phyloP scores from a whole-genome alignment of 2,329 filamentous ascomycete genomes.

The Xenosphaeropsis pyriputrescens region DNA sequence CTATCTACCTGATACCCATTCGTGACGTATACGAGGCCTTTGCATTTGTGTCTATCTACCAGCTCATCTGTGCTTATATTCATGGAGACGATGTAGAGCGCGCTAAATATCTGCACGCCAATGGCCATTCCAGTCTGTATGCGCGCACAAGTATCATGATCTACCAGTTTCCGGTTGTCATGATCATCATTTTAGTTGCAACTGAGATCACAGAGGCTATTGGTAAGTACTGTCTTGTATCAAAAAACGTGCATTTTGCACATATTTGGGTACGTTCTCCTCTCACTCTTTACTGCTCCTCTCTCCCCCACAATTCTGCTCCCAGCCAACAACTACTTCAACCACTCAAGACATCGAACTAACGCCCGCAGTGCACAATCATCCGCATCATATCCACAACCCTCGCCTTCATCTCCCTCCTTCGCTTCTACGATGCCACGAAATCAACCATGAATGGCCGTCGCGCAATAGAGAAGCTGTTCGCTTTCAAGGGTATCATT shows the following conservation, averaged over 20 bases:
- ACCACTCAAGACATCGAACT: background rate
- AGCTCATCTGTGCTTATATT: conserved; percentile 27
- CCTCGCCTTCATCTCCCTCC: conserved; percentile 4
- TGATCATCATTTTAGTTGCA: conserved; percentile 13
- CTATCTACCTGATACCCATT: conserved; percentile 24
- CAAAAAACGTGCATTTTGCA: conserved; percentile 18
- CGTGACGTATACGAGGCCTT: conserved; percentile 23
- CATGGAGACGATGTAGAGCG: conserved; percentile 19
- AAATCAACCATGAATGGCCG: conserved; percentile 3
- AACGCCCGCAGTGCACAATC: background rate
- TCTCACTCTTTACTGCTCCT: conserved; percentile 1
- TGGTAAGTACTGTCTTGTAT: conserved; percentile 17
- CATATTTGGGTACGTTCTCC: conserved; percentile 19
- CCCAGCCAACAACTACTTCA: background rate
- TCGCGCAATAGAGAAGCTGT: conserved; percentile 5
- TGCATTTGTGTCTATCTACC: conserved; percentile 26
- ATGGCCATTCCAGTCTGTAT: no score
- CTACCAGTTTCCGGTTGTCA: conserved; percentile 24
- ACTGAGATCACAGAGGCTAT: conserved; percentile 17
- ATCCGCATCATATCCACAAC: conserved; percentile 3
- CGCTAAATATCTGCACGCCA: conserved; percentile 18
- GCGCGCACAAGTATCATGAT: conserved; percentile 14
- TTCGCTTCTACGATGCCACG: conserved; percentile 6
- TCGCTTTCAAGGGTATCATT: conserved; percentile 8
- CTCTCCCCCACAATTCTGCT: background rate